Conservation (phyloP, 176 grass and related monocot genomes). For the Zea luxurians region DNA sequence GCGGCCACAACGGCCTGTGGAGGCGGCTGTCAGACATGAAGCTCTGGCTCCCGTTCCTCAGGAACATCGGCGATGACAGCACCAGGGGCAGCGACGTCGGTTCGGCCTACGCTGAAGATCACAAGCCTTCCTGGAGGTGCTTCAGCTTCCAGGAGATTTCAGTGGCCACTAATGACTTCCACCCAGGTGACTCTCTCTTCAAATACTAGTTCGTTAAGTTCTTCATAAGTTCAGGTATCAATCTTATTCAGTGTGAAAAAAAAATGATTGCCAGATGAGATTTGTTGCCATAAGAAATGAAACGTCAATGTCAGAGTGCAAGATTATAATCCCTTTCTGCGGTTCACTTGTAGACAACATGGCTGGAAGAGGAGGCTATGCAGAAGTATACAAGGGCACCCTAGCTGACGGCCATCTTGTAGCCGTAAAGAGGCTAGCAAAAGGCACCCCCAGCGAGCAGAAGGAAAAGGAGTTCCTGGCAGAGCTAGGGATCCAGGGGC, state of each 20-base stretch:
- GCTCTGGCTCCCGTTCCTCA: slow-evolving; percentile 64
- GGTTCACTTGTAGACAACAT: slow-evolving; percentile 64
- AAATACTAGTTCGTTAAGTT: background rate
- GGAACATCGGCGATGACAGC: slow-evolving; percentile 41
- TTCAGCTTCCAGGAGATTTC: slow-evolving; percentile 80
- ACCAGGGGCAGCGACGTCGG: slow-evolving; percentile 47
- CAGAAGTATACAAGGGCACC: slow-evolving; percentile 78
- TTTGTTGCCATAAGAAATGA: background rate
- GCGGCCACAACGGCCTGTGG: slow-evolving; percentile 56
- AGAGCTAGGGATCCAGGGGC: slow-evolving; percentile 83
- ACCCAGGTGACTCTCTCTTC: slow-evolving; percentile 48
- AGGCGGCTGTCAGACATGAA: slow-evolving; percentile 69
- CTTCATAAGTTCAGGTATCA: background rate
- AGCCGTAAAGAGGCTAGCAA: slow-evolving; percentile 75
- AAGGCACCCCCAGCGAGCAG: slow-evolving; percentile 63
- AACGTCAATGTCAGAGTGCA: background rate
- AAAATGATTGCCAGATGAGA: background rate
- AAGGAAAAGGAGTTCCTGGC: slow-evolving; percentile 87
- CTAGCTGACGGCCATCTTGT: slow-evolving; percentile 68
- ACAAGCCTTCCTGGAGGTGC: slow-evolving; percentile 76
- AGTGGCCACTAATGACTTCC: slow-evolving; percentile 69
- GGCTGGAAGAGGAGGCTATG: slow-evolving; percentile 85
- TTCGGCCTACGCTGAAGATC: slow-evolving; percentile 51
- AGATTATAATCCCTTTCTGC: background rate
- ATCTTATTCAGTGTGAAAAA: background rate